Conservation (phyloP, 169 alveolate species). For the Fabrea salina region DNA sequence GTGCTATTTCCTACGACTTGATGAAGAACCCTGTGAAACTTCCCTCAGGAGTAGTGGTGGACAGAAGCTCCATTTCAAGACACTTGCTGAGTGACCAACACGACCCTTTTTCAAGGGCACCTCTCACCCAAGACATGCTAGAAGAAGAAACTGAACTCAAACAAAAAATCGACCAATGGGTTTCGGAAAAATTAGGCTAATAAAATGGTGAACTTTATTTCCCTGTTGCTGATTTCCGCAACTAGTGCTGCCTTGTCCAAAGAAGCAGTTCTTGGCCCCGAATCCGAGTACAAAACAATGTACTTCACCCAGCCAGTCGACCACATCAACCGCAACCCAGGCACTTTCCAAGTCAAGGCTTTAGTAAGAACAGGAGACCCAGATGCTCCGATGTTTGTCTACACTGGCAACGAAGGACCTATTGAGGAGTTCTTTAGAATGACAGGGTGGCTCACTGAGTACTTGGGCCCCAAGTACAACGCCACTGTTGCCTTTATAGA, state of each 20-base stretch:
- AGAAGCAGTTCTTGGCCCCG: not conserved
- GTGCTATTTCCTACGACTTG: slow-evolving; percentile 46
- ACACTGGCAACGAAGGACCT: slow-evolving; percentile 32
- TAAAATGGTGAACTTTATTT: not conserved
- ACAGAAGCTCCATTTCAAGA: slow-evolving; percentile 58
- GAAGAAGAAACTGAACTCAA: slow-evolving; percentile 61
- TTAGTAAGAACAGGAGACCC: not conserved
- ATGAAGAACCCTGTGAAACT: slow-evolving; percentile 76
- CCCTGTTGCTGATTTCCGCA: too few relatives aligned
- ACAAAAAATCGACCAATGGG: slow-evolving; percentile 52
- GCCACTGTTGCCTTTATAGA: slow-evolving; percentile 24
- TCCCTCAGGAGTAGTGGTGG: slow-evolving; percentile 68
- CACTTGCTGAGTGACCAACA: slow-evolving; percentile 74
- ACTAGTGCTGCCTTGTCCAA: too few relatives aligned
- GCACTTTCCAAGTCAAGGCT: not conserved
- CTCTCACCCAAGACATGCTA: slow-evolving; percentile 54
- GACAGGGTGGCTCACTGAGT: slow-evolving; percentile 17
- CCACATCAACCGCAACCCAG: slow-evolving; percentile 17
- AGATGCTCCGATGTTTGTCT: slow-evolving; percentile 5
- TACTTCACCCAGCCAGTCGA: not conserved
- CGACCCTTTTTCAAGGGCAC: slow-evolving; percentile 76
- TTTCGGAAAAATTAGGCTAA: slow-evolving; percentile 41
- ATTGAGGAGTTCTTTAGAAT: not conserved
- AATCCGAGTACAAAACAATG: not conserved
- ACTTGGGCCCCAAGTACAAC: slow-evolving; percentile 5